Evolutionary conservation across 257 asterid species (phyloP).

Genomic region (Forsythia suspensa): DNA sequence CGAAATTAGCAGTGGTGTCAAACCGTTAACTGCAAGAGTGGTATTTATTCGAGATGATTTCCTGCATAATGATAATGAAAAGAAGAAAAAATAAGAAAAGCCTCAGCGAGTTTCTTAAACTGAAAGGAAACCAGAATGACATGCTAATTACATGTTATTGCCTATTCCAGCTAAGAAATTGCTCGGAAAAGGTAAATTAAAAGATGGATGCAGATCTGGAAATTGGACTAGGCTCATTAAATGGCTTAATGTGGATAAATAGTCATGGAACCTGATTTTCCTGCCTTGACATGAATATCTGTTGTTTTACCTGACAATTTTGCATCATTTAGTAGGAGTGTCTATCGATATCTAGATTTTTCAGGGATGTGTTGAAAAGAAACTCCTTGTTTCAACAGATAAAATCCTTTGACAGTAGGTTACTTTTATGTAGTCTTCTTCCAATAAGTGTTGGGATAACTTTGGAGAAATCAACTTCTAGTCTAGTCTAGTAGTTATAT

Average conservation of each 20-base stretch:
- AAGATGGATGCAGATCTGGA: slow-evolving; percentile 6
- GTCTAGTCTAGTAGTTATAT: neutral
- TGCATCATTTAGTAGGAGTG: neutral
- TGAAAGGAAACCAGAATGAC: slow-evolving; percentile 1
- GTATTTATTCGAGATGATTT: slow-evolving; percentile 96
- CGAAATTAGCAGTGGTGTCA: slow-evolving; percentile 83
- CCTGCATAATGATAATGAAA: slow-evolving; percentile 50
- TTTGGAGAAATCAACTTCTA: neutral
- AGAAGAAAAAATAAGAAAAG: neutral
- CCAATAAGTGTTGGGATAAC: neutral
- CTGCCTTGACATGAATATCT: neutral
- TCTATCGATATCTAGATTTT: neutral
- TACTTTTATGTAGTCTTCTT: neutral
- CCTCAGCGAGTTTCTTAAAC: slow-evolving; percentile 14
- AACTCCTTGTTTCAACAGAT: neutral
- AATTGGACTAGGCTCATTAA: neutral
- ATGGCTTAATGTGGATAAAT: neutral
- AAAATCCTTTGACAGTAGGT: neutral
- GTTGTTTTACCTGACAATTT: neutral
- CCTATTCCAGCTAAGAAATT: slow-evolving; percentile 7
- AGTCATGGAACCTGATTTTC: neutral
- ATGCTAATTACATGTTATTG: neutral
- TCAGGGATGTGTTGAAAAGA: neutral
- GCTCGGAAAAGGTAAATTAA: neutral
- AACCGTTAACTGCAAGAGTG: slow-evolving; percentile 91